Conservation (phyloP, 78 protist species). For the slime mould (Dictyostelium discoideum) region dicty_2.7 NC_007090.3:1923001-1923500, state of each 20-base stretch:
- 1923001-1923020: background rate
- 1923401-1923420: background rate
- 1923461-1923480: background rate
- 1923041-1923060: constrained; percentile 15
- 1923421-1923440: background rate
- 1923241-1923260: background rate
- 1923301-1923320: background rate
- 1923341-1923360: background rate
- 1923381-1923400: background rate
- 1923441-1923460: background rate
- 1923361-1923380: background rate
- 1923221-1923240: constrained; percentile 20
- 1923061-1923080: constrained; percentile 31
- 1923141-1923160: constrained; percentile 15
- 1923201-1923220: constrained; percentile 3
- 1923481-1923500: background rate
- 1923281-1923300: constrained; percentile 66
- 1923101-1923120: constrained; percentile 30
- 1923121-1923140: constrained; percentile 19
- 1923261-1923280: constrained; percentile 72
- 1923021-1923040: constrained; percentile 24
- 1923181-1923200: constrained; percentile 22
- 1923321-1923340: background rate
- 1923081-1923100: constrained; percentile 50
- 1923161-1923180: constrained; percentile 43